Base-by-base conservation (phyloP, 208 protist species). In the Leishmania turanica region DNA sequence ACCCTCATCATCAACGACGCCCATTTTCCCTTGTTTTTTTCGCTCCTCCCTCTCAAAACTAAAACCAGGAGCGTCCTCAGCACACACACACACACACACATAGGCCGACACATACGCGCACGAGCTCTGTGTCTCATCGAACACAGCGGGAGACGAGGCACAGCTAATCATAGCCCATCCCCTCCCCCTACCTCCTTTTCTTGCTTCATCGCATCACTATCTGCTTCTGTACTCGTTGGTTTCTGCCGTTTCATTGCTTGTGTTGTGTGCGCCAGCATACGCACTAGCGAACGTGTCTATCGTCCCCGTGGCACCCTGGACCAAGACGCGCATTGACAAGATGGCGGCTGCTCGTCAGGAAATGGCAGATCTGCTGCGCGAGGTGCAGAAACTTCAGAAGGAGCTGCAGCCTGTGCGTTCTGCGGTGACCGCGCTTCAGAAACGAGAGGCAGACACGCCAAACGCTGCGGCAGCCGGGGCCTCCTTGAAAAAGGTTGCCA, bases 331-430 rank as follows among this genome's bases (percentile, higher is more conserved):
- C 72, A 42, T 34, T 27, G n/a, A 7, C 47, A 13, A 56, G n/a
- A 94, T 92, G 90, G 74, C 87, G 47, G 69, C 73, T 45, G 87
- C 83, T 40, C 70, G 84, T 0, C 83, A 92, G 49, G 94, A 96
- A 51, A 83, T 91, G 54, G 49, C 80, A 49, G 94, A 97, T 27
- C 83, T 88, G 24, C 75, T 95, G 54, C 92, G 91, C 5, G 86
- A 95, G 75, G 76, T 97, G 47, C 88, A 92, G 78, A 96, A 97
- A 70, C 84, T 97, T 8, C 86, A 84, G 47, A 93, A 94, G 75
- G 94, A 97, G 80, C 81, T 97, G 21, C 85, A 91, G 47, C 94
- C 94, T 2, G 92, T 97, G 8, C 94, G 93, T 34, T 86, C 88
- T 37, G 94, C 94, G 3, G 77, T 97, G 27, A 68, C 86, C 15